phyloP scores from a whole-genome alignment of 768 basidiomycete species.

The Erythrobasidium yunnanense region DNA sequence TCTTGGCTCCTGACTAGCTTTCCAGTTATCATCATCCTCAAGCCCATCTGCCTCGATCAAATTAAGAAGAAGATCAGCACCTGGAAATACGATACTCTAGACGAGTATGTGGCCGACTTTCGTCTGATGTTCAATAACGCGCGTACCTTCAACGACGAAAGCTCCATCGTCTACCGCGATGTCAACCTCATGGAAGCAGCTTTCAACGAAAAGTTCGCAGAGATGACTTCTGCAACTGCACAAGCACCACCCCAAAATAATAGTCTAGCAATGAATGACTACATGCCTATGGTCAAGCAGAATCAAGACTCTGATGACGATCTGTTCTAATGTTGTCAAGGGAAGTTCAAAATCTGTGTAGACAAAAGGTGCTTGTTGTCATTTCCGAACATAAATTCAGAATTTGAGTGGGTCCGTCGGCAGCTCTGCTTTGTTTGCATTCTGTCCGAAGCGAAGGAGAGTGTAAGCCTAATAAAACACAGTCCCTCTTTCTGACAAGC shows the following conservation, averaged over 20 bases:
- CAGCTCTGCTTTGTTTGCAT: too few relatives aligned
- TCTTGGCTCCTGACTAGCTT: conserved; percentile 48
- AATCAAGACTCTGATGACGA: too few relatives aligned
- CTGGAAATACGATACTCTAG: conserved; percentile 21
- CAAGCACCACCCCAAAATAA: too few relatives aligned
- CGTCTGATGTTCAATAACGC: conserved; percentile 85
- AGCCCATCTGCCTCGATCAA: conserved; percentile 76
- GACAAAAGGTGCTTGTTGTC: too few relatives aligned
- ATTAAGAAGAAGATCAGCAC: conserved; percentile 56
- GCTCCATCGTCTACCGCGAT: conserved; percentile 86
- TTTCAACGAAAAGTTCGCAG: conserved; percentile 17
- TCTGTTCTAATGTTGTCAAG: too few relatives aligned
- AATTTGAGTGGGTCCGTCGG: too few relatives aligned
- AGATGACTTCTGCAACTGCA: too few relatives aligned
- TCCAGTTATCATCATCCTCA: conserved; percentile 59
- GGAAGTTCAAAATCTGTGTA: too few relatives aligned
- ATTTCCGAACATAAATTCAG: too few relatives aligned
- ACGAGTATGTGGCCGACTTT: conserved; percentile 45
- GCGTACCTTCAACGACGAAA: conserved; percentile 83
- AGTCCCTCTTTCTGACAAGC: conserved; percentile 11
- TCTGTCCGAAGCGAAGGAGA: too few relatives aligned
- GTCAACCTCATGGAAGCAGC: conserved; percentile 44
- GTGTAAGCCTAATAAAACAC: conserved; percentile 15
- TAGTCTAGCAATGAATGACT: too few relatives aligned
- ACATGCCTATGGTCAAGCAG: too few relatives aligned